phyloP scores from a whole-genome alignment of 1,284 basidiomycete genomes.

The Ganoderma lingzhi region DNA sequence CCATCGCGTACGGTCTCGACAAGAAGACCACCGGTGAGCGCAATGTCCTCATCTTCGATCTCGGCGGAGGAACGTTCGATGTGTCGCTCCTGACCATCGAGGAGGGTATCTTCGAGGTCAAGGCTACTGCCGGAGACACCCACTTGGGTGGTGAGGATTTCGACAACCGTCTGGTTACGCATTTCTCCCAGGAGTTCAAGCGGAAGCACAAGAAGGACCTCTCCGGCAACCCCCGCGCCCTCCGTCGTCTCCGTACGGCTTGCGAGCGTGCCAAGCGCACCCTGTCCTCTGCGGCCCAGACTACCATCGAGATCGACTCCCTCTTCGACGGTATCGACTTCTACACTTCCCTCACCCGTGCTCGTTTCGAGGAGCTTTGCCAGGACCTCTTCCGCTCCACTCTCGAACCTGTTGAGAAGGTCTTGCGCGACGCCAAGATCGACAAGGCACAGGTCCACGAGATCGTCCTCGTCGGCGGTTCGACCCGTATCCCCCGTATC shows the following conservation, averaged over 20 bases:
- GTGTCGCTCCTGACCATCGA: conserved; percentile 98
- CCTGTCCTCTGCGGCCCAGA: conserved; percentile 96
- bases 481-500: conserved; percentile 98
- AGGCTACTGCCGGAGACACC: conserved; percentile 99
- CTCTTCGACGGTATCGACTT: conserved; percentile 98
- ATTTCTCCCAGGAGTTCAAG: conserved; percentile 99
- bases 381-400: conserved; percentile 97
- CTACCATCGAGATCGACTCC: conserved; percentile 98
- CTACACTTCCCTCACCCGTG: conserved; percentile 98
- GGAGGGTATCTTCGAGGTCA: conserved; percentile 99
- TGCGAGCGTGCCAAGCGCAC: conserved; percentile 99
- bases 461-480: conserved; percentile 98
- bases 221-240: conserved; percentile 92
- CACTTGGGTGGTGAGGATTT: conserved; percentile 99
- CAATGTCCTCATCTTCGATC: conserved; percentile 97
- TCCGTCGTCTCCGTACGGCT: conserved; percentile 96
- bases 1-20: conserved; percentile 95
- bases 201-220: conserved; percentile 98
- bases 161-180: conserved; percentile 97
- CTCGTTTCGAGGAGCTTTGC: conserved; percentile 98
- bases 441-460: conserved; percentile 96
- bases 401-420: conserved; percentile 98
- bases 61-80: conserved; percentile 99
- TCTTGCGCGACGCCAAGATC: conserved; percentile 97
- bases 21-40: conserved; percentile 89